These are phyloP conservation scores for Mycena rebaudengoi DNA, from an alignment of 768 basidiomycete genomes.

Conservation along the genomic window DNA sequence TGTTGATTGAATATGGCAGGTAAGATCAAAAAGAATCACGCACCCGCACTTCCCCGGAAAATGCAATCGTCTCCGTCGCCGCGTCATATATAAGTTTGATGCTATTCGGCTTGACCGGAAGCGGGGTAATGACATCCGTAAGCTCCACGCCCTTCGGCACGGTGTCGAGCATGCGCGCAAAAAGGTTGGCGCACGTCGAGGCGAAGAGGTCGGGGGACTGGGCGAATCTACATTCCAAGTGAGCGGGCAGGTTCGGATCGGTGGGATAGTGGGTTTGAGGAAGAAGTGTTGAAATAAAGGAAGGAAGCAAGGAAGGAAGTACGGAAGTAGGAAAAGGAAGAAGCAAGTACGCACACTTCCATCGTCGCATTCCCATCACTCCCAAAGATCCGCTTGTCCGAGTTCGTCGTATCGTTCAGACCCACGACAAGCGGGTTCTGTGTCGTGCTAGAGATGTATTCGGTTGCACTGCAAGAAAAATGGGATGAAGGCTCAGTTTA, in stretches of 20 bases:
- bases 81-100: too few species aligned
- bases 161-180: constrained; percentile 19
- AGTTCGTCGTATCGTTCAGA: constrained; percentile 20
- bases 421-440: constrained; percentile 13
- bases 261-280: too few species aligned
- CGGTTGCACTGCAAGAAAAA: constrained; percentile 6
- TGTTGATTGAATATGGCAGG: too few species aligned
- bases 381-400: constrained; percentile 16
- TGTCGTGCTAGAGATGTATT: constrained; percentile 13
- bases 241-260: too few species aligned
- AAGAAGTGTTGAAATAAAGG: too few species aligned
- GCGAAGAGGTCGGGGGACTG: neutral
- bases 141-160: constrained; percentile 16
- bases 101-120: constrained; percentile 15
- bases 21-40: too few species aligned
- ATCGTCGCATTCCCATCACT: constrained; percentile 21
- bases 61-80: too few species aligned
- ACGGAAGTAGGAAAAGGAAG: too few species aligned
- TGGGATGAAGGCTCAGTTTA: neutral
- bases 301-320: too few species aligned
- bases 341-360: neutral
- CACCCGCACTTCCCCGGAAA: too few species aligned
- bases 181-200: constrained; percentile 11
- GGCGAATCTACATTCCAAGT: neutral
- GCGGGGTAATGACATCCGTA: constrained; percentile 8